These are phyloP conservation scores for Hyphopichia fennica DNA, from an alignment of 1,139 yeast genomes.

Conservation along the genomic window DNA sequence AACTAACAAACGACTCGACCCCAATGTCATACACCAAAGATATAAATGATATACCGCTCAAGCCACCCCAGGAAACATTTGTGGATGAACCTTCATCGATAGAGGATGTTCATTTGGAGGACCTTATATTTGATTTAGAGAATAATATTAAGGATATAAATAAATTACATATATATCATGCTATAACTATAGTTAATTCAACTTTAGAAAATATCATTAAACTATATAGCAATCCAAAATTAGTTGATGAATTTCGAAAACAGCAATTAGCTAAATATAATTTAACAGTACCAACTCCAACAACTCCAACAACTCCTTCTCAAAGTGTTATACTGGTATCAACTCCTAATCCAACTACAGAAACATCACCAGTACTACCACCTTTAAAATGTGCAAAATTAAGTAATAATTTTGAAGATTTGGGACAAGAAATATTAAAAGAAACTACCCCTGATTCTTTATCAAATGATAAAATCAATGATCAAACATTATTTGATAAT, in stretches of 20 bases:
- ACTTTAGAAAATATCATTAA: slow-evolving; percentile 35
- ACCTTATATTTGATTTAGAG: slow-evolving; percentile 33
- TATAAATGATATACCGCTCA: slow-evolving; percentile 37
- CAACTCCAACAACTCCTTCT: not conserved
- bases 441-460: slow-evolving; percentile 14
- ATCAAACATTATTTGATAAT: not conserved
- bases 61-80: slow-evolving; percentile 41
- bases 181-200: slow-evolving; percentile 31
- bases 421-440: slow-evolving; percentile 5
- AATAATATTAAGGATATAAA: slow-evolving; percentile 33
- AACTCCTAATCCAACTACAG: slow-evolving; percentile 1
- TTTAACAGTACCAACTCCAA: not conserved
- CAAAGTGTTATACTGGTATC: not conserved
- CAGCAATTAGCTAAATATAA: slow-evolving; percentile 25
- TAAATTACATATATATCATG: slow-evolving; percentile 37
- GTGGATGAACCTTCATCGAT: slow-evolving; percentile 41
- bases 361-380: slow-evolving; percentile 20
- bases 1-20: too few species aligned
- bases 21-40: slow-evolving; percentile 8
- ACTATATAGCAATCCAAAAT: slow-evolving; percentile 26
- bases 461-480: slow-evolving; percentile 3
- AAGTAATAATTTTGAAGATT: slow-evolving; percentile 7
- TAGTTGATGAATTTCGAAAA: slow-evolving; percentile 25
- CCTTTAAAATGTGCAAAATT: slow-evolving; percentile 20
- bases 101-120: slow-evolving; percentile 37